A percentile compares a stretch with the other conserved stretches of the same genome.
These are phyloP conservation scores for Aspergillus quadrilineatus DNA, from an alignment of 2,329 filamentous ascomycete species.

Conservation along the genomic window DNA sequence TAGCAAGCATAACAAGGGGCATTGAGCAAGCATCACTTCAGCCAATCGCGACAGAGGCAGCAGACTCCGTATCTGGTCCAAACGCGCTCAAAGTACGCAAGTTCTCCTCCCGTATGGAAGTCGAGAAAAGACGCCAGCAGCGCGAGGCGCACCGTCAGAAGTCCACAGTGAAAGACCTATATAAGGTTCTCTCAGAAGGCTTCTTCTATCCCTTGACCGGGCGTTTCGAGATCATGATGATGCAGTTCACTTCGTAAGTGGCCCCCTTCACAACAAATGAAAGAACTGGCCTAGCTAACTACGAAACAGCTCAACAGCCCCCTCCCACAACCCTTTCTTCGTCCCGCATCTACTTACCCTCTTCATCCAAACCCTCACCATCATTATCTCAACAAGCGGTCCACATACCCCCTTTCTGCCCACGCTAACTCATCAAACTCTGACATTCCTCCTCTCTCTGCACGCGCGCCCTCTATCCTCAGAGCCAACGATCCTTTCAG, in stretches of 20 bases:
- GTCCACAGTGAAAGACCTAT: conserved; percentile 72
- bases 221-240: conserved; percentile 67
- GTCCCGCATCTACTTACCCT: conserved; percentile 73
- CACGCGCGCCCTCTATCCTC: conserved; percentile 53
- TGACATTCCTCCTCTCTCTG: conserved; percentile 75
- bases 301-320: conserved; percentile 31
- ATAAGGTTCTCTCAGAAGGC: conserved; percentile 68
- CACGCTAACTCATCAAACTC: conserved; percentile 79
- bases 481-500: conserved; percentile 67
- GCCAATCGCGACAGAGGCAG: conserved; percentile 77
- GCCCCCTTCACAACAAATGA: too few species aligned
- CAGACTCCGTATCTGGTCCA: conserved; percentile 75
- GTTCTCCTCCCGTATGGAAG: conserved; percentile 75
- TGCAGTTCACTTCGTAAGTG: conserved; percentile 53
- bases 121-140: conserved; percentile 55
- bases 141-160: conserved; percentile 49
- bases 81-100: conserved; percentile 84
- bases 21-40: conserved; percentile 73
- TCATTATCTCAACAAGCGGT: conserved; percentile 80
- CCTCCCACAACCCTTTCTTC: conserved; percentile 61
- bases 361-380: conserved; percentile 80
- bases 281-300: conserved; percentile 7
- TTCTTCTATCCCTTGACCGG: conserved; percentile 88
- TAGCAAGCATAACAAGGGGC: conserved; percentile 66
- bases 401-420: conserved; percentile 73